Conservation (phyloP, 2,329 filamentous ascomycete species). For the Massarina eburnea region DNA sequence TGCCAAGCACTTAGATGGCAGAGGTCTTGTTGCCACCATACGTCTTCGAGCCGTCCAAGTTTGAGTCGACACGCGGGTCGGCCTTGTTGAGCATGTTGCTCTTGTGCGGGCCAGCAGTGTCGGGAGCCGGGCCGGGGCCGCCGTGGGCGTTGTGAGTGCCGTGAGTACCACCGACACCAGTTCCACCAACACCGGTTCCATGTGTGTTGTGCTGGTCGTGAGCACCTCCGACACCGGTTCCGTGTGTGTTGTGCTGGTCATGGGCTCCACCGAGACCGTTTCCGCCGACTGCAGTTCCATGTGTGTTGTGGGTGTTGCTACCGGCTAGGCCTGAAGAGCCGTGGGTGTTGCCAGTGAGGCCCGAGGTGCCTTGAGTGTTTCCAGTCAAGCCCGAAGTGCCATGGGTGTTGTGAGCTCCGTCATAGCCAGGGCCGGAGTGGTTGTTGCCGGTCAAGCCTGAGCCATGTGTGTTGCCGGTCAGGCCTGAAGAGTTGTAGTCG, state of each 20-base stretch:
- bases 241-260: slow-evolving; percentile 7
- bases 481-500: slow-evolving; percentile 8
- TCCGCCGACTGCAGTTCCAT: slow-evolving; percentile 24
- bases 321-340: slow-evolving; percentile 8
- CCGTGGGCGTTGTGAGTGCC: slow-evolving; percentile 18
- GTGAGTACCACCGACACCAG: slow-evolving; percentile 2
- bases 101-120: slow-evolving; percentile 41
- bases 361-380: slow-evolving; percentile 13
- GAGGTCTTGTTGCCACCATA: slow-evolving; percentile 30
- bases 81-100: slow-evolving; percentile 38
- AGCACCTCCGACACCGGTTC: slow-evolving; percentile 6
- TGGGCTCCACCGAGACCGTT: slow-evolving; percentile 13
- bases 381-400: slow-evolving; percentile 11
- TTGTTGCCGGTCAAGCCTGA: slow-evolving; percentile 2
- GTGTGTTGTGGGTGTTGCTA: slow-evolving; percentile 1
- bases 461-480: slow-evolving; percentile 10
- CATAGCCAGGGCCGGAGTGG: background rate
- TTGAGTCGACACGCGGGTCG: slow-evolving; percentile 41
- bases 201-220: slow-evolving; percentile 14
- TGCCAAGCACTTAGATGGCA: slow-evolving; percentile 10
- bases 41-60: slow-evolving; percentile 37
- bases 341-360: slow-evolving; percentile 12
- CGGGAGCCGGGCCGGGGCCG: slow-evolving; percentile 25
- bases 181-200: slow-evolving; percentile 7
- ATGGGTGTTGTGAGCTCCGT: background rate